Conservation (phyloP, 495 filamentous ascomycete species). For the Collariella sp. region DNA sequence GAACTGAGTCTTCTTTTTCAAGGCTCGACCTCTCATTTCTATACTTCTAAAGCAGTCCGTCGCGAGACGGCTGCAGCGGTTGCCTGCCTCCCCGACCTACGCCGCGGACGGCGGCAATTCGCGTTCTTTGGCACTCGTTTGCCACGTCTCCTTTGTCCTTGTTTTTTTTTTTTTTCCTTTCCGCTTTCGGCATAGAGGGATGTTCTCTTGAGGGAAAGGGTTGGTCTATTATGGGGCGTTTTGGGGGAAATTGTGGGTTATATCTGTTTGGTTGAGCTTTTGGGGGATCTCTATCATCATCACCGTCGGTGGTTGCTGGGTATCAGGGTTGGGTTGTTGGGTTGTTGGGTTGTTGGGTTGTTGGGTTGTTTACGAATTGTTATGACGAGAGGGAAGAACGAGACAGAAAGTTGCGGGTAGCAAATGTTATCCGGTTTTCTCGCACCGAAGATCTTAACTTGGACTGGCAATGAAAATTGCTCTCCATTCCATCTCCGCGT, state of each 20-base stretch:
- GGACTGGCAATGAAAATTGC: neutral
- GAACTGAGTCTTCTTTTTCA: neutral
- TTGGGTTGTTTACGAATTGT: neutral
- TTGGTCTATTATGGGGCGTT: constrained; percentile 10
- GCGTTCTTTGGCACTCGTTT: neutral
- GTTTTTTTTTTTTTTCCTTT: neutral
- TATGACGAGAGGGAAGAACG: constrained; percentile 2
- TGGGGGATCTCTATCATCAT: neutral
- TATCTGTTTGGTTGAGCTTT: neutral
- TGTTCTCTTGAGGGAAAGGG: neutral
- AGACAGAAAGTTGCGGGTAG: neutral
- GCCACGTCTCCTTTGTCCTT: neutral
- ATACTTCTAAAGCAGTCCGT: no score
- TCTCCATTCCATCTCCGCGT: neutral
- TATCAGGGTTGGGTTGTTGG: neutral
- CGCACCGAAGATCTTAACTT: neutral
- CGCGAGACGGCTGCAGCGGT: no score
- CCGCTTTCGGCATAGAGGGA: constrained; percentile 1
- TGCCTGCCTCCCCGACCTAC: no score
- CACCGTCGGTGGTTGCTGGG: neutral
- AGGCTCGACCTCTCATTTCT: neutral
- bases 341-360: no score
- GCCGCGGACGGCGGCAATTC: neutral
- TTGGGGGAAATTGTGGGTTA: neutral
- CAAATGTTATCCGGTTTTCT: neutral